phyloP scores from a whole-genome alignment of 257 asterid species.

The Lycium barbarum region DNA sequence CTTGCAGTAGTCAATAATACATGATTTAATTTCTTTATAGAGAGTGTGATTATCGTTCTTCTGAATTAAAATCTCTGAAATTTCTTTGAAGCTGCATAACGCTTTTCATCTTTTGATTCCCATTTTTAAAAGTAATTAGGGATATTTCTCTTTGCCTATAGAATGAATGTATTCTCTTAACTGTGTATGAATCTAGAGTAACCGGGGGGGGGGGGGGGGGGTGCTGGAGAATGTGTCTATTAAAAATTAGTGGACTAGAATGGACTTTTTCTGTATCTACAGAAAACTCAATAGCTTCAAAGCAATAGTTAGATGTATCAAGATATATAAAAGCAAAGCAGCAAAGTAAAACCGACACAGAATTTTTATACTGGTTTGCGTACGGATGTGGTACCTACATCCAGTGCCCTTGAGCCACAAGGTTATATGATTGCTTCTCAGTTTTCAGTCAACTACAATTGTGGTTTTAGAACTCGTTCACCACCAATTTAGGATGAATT shows the following conservation, averaged over 20 bases:
- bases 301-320: background rate
- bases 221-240: background rate
- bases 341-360: background rate
- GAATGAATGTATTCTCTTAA: background rate
- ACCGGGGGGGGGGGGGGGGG: too few species aligned
- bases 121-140: background rate
- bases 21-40: background rate
- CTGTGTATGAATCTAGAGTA: slow-evolving; percentile 12
- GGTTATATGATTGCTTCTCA: background rate
- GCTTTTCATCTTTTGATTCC: slow-evolving; percentile 1
- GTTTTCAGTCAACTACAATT: background rate
- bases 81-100: background rate
- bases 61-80: background rate
- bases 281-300: background rate
- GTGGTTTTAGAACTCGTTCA: background rate
- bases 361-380: background rate
- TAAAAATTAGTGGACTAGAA: background rate
- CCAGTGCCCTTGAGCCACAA: background rate
- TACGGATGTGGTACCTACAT: background rate
- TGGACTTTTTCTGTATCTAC: background rate
- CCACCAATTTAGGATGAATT: too few species aligned
- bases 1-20: slow-evolving; percentile 5
- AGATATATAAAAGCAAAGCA: background rate
- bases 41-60: background rate
- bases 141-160: background rate